Percentiles rank a stretch among this genome's conserved stretches.
phyloP scores from a whole-genome alignment of 805 yeast genomes.

The Lipomyces kockii region DNA sequence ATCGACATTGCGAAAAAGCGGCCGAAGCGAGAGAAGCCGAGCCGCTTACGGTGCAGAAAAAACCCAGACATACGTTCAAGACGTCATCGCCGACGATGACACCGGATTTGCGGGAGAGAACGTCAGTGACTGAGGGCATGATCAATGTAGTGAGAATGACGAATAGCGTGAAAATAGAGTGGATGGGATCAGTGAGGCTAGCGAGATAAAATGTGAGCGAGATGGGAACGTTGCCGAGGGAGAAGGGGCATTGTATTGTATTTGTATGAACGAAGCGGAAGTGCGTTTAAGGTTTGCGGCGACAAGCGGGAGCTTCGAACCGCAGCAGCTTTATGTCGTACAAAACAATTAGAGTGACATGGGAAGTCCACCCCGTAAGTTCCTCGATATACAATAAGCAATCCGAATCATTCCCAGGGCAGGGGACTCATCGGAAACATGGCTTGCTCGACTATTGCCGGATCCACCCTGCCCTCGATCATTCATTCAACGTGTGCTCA shows the following conservation, averaged over 20 bases:
- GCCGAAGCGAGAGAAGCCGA: neutral
- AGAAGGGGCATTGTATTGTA: neutral
- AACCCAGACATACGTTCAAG: conserved; percentile 45
- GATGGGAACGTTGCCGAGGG: neutral
- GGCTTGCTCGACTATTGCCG: too few relatives aligned
- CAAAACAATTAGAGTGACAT: too few relatives aligned
- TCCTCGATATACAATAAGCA: too few relatives aligned
- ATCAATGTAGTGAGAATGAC: neutral
- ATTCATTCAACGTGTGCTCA: too few relatives aligned
- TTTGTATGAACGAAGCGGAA: neutral
- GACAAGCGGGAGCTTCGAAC: too few relatives aligned
- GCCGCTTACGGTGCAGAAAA: conserved; percentile 4
- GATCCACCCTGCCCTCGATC: too few relatives aligned
- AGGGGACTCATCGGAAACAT: too few relatives aligned
- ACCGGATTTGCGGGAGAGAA: conserved; percentile 89
- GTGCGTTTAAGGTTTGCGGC: neutral
- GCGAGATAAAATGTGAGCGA: neutral
- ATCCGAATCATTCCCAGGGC: too few relatives aligned
- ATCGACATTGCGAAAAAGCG: neutral
- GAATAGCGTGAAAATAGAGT: neutral
- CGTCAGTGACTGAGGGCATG: conserved; percentile 57
- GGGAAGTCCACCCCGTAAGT: too few relatives aligned
- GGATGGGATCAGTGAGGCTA: conserved; percentile 1
- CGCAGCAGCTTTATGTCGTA: too few relatives aligned
- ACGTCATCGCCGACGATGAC: conserved; percentile 99